Base-by-base conservation (phyloP, 805 yeast genomes). In the Myxozyma vanderwaltii region DNA sequence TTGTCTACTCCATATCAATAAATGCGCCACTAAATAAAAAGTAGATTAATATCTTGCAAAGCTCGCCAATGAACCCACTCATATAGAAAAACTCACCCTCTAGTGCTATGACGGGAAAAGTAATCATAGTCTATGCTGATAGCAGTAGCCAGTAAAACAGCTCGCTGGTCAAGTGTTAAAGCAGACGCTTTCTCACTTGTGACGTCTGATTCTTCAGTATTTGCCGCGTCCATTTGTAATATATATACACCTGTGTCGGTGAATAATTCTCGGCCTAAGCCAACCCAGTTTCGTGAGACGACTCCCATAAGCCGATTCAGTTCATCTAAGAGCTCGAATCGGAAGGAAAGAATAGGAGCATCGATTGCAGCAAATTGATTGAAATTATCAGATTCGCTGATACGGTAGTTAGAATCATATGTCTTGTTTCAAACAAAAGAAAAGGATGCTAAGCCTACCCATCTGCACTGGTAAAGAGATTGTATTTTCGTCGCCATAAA, bases 201-300 rank as follows among this genome's bases (percentile, higher is more conserved):
- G 39, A 36, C 69, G 43, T 76, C 83, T 0, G 82, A 75, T 2
- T 80, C 78, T 2, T 76, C 71, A 1, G 85, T 83, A n/a, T 56
- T 29, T 3, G 67, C 65, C 1, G 88, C 86, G 68, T 89, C 96
- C 88, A 91, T 87, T 59, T 96, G 75, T 29, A 92, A 75, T 31
- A 91, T 83, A 72, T 94, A 92, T 1, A 90, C 91, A 63, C 98
- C 98, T 0, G 97, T 88, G 73, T 94, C 98, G 0, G 98, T 91
- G 69, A 92, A 86, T 68, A 91, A 74, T 71, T 94, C 99, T 68
- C 97, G 81, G 1, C 95, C 96, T 43, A 94, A 75, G 0, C 99
- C 99, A 4, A 88, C 96, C 94, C 96, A 94, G 72, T 91, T 91
- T 68, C 98, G 81, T 72, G 90, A 94, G 1, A 94, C 92, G 1